Percentiles rank a stretch among this genome's conserved stretches.
Evolutionary conservation across 2,329 filamentous ascomycete genomes (phyloP).

Genomic region (Pseudopyrenochaeta lycopersici): DNA sequence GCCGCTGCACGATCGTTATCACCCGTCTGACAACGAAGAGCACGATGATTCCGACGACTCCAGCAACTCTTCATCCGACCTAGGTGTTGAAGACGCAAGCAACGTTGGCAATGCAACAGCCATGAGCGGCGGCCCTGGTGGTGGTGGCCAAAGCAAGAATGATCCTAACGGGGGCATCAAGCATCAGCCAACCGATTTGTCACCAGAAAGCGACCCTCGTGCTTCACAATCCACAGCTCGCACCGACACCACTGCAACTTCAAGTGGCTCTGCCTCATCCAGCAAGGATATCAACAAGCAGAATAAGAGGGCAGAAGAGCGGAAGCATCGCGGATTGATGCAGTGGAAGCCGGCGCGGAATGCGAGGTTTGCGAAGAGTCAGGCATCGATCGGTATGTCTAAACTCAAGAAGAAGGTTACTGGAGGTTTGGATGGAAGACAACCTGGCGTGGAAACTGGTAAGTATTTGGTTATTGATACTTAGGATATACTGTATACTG

Average conservation of each 20-base stretch:
- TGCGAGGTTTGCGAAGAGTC: conserved; percentile 84
- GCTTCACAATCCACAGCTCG: conserved; percentile 36
- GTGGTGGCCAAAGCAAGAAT: conserved; percentile 18
- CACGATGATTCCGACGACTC: conserved; percentile 51
- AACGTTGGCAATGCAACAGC: conserved; percentile 34
- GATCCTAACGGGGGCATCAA: conserved; percentile 27
- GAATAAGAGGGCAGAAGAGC: conserved; percentile 76
- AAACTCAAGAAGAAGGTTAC: conserved; percentile 80
- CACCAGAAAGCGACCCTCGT: conserved; percentile 31
- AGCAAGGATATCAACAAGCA: conserved; percentile 70
- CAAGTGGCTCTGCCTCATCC: conserved; percentile 27
- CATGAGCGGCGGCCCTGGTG: conserved; percentile 30
- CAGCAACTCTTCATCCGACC: conserved; percentile 56
- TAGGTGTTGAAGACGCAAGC: conserved; percentile 68
- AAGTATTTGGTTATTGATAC: conserved; percentile 21
- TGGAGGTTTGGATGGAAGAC: conserved; percentile 75
- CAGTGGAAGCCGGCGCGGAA: conserved; percentile 94
- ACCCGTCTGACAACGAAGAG: conserved; percentile 55
- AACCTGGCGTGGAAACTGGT: conserved; percentile 85
- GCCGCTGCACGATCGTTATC: conserved; percentile 62
- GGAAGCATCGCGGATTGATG: conserved; percentile 90
- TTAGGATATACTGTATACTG: conserved; percentile 11
- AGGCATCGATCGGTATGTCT: conserved; percentile 79
- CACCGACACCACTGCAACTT: conserved; percentile 36
- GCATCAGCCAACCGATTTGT: conserved; percentile 41